Percentiles rank a stretch among this genome's conserved stretches.
phyloP scores from a whole-genome alignment of 164 flowering plant genomes.

The Magnolia sinica region DNA sequence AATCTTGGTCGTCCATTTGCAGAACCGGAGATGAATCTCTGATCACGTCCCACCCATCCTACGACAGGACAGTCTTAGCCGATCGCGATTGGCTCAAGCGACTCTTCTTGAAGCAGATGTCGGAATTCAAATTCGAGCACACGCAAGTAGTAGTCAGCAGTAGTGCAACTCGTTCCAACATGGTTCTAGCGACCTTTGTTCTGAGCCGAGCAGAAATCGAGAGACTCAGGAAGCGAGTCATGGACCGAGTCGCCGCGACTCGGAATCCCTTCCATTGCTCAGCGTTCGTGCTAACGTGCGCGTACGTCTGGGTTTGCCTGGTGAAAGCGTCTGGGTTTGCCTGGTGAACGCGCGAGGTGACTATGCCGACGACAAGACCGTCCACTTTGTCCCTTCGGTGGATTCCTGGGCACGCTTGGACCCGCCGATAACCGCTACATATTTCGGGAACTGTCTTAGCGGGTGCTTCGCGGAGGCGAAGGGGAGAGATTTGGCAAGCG shows the following conservation, averaged over 20 bases:
- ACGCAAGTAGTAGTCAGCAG: not conserved
- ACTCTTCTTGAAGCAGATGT: not conserved
- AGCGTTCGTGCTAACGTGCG: constrained; percentile 23
- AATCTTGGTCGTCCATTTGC: constrained; percentile 40
- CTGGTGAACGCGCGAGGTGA: constrained; percentile 11
- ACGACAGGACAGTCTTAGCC: constrained; percentile 22
- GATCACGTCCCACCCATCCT: constrained; percentile 7
- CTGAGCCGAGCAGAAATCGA: constrained; percentile 15
- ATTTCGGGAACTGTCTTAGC: constrained; percentile 31
- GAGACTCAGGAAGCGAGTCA: not conserved
- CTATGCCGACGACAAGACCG: not conserved
- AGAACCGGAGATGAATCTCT: constrained; percentile 8
- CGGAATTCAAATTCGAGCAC: not conserved
- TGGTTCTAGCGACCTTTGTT: constrained; percentile 28
- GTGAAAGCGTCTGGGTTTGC: constrained; percentile 29
- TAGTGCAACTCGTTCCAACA: not conserved
- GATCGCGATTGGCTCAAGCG: constrained; percentile 19
- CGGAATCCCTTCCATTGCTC: constrained; percentile 14
- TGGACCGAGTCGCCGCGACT: not conserved
- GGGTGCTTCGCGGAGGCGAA: not conserved
- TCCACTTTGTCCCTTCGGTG: constrained; percentile 11
- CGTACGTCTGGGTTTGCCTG: constrained; percentile 27
- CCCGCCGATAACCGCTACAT: constrained; percentile 22
- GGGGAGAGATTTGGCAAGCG: constrained; percentile 15
- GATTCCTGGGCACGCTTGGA: constrained; percentile 26